These are phyloP conservation scores for Kodamaea suecica DNA, from an alignment of 1,139 yeast genomes.

Conservation along the genomic window DNA sequence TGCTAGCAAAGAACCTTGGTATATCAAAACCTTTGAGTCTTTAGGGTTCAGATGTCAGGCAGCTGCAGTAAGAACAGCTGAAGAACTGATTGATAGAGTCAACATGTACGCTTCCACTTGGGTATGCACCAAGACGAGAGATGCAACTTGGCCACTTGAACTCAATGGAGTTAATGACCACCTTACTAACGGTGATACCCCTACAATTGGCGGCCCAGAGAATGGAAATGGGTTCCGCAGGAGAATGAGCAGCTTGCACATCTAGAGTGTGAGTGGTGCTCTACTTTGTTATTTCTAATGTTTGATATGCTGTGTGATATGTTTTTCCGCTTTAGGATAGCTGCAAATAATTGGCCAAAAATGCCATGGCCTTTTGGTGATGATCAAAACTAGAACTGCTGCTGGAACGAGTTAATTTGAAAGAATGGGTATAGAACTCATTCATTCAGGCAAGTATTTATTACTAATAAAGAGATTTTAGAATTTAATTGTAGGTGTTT, in stretches of 20 bases:
- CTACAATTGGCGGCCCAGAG: constrained; percentile 1
- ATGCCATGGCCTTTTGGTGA: too few relatives aligned
- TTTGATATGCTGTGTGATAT: too few relatives aligned
- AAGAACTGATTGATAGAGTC: constrained; percentile 68
- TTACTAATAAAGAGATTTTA: too few relatives aligned
- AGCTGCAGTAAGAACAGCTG: constrained; percentile 63
- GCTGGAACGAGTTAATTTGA: too few relatives aligned
- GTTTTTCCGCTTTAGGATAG: too few relatives aligned
- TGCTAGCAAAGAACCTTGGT: constrained; percentile 76
- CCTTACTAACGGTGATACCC: constrained; percentile 3
- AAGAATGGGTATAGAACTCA: too few relatives aligned
- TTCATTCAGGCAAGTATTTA: too few relatives aligned
- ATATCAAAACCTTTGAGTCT: constrained; percentile 61
- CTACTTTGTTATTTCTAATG: too few relatives aligned
- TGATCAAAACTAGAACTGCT: too few relatives aligned
- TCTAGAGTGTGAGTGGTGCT: constrained; percentile 16
- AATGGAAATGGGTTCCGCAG: constrained; percentile 21
- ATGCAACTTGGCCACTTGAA: too few relatives aligned
- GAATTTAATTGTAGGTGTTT: too few relatives aligned
- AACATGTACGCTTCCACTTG: constrained; percentile 89
- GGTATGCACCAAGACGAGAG: constrained; percentile 70
- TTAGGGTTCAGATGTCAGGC: constrained; percentile 66
- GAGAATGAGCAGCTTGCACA: constrained; percentile 41
- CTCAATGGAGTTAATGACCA: too few relatives aligned
- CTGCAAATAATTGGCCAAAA: background rate